These are phyloP conservation scores for Malassezia globosa DNA, from an alignment of 1,284 basidiomycete genomes.

Conservation along the genomic window DNA sequence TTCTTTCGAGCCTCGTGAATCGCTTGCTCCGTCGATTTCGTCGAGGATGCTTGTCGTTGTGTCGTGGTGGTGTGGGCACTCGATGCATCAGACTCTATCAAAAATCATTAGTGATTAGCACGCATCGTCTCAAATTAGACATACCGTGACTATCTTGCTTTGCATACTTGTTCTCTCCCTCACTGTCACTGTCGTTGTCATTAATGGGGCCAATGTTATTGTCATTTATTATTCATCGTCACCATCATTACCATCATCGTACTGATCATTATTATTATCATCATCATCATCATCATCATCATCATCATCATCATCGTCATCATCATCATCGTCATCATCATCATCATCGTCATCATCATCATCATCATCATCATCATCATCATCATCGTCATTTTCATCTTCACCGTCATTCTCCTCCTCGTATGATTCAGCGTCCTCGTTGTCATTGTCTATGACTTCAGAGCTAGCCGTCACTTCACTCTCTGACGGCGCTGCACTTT, in stretches of 20 bases:
- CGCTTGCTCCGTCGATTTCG: conserved; percentile 2
- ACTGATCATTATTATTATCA: conserved; percentile 36
- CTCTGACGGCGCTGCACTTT: not conserved
- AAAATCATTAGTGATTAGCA: not conserved
- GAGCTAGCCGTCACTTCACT: conserved; percentile 1
- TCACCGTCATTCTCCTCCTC: conserved; percentile 1
- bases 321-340: conserved; percentile 6
- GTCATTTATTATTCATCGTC: conserved; percentile 49
- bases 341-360: conserved; percentile 8
- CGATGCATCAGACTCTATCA: not conserved
- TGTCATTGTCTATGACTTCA: not conserved
- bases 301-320: conserved; percentile 13
- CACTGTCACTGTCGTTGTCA: conserved; percentile 1
- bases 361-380: conserved; percentile 2
- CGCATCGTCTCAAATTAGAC: not conserved
- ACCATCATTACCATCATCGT: conserved; percentile 19
- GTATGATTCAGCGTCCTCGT: not conserved
- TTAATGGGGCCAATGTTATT: too few species aligned
- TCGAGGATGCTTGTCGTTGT: not conserved
- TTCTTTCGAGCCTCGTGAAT: conserved; percentile 1
- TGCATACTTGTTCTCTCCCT: conserved; percentile 4
- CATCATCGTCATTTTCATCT: conserved; percentile 1
- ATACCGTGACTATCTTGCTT: conserved; percentile 2
- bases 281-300: conserved; percentile 13
- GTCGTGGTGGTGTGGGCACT: conserved; percentile 2